Percentiles rank a stretch among this genome's conserved stretches.
These are phyloP conservation scores for Lunularia cruciata DNA, from an alignment of 225 moss, liverwort and hornwort species.

Conservation along the genomic window DNA sequence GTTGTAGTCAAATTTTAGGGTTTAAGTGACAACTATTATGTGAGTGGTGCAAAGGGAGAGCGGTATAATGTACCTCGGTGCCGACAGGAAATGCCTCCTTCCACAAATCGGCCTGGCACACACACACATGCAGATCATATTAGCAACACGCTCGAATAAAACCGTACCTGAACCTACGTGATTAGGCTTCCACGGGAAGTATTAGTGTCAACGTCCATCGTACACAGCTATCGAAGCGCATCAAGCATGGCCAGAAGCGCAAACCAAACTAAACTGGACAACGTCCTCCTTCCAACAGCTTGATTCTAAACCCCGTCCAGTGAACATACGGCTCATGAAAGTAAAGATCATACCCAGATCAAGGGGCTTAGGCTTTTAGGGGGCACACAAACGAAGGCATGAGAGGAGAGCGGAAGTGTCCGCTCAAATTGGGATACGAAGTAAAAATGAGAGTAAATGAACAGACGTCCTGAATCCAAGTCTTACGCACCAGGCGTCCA, in stretches of 20 bases:
- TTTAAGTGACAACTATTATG: too few relatives aligned
- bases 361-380: conserved; percentile 15
- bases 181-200: too few relatives aligned
- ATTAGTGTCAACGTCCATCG: background rate
- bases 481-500: conserved; percentile 39
- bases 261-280: background rate
- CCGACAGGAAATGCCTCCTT: conserved; percentile 98
- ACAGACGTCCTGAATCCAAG: conserved; percentile 1
- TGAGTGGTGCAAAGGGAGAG: background rate
- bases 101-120: conserved; percentile 70
- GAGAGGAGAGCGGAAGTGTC: background rate
- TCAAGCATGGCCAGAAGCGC: too few relatives aligned
- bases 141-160: background rate
- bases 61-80: conserved; percentile 50
- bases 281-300: background rate
- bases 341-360: background rate
- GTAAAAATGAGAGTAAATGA: background rate
- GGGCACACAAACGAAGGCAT: background rate
- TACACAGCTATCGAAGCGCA: background rate
- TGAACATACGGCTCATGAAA: background rate
- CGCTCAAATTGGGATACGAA: background rate
- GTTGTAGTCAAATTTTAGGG: too few relatives aligned
- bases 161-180: background rate
- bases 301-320: background rate
- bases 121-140: background rate